Conservation (phyloP, 495 filamentous ascomycete species). For the Podospora sp. region DNA sequence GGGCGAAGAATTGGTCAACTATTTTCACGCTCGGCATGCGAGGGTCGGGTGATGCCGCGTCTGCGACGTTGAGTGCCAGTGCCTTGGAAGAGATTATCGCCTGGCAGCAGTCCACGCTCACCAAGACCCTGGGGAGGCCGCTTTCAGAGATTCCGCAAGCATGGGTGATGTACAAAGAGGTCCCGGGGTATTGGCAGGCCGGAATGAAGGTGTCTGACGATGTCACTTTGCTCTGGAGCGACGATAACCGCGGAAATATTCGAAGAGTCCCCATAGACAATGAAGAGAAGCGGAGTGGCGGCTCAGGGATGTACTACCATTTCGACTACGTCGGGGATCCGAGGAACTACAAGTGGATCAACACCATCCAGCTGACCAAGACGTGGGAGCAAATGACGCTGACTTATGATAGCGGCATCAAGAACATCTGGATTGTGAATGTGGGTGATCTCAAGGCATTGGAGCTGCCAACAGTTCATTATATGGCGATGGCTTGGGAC, state of each 20-base stretch:
- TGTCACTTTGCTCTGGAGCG: conserved; percentile 66
- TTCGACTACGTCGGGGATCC: conserved; percentile 66
- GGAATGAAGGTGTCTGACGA: conserved; percentile 65
- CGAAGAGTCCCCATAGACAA: conserved; percentile 59
- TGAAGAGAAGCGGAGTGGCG: conserved; percentile 56
- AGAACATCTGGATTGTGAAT: conserved; percentile 68
- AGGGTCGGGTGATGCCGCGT: conserved; percentile 61
- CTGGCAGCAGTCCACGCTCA: conserved; percentile 54
- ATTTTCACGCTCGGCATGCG: conserved; percentile 68
- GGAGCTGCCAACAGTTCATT: conserved; percentile 60
- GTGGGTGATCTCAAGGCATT: conserved; percentile 67
- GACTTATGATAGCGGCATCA: conserved; percentile 56
- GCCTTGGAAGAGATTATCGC: conserved; percentile 57
- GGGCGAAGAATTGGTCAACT: conserved; percentile 57
- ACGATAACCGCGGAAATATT: conserved; percentile 69
- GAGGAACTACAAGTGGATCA: conserved; percentile 65
- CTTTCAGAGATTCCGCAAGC: conserved; percentile 59
- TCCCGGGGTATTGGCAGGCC: conserved; percentile 63
- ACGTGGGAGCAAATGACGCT: conserved; percentile 56
- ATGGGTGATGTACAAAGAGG: conserved; percentile 67
- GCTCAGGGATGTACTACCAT: conserved; percentile 69
- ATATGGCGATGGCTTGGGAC: conserved; percentile 63
- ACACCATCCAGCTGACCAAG: conserved; percentile 62
- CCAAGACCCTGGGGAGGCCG: conserved; percentile 46
- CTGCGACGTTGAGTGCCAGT: conserved; percentile 45